These are phyloP conservation scores for Globisporangium polare DNA, from an alignment of 352 stramenopile genomes.

Conservation along the genomic window DNA sequence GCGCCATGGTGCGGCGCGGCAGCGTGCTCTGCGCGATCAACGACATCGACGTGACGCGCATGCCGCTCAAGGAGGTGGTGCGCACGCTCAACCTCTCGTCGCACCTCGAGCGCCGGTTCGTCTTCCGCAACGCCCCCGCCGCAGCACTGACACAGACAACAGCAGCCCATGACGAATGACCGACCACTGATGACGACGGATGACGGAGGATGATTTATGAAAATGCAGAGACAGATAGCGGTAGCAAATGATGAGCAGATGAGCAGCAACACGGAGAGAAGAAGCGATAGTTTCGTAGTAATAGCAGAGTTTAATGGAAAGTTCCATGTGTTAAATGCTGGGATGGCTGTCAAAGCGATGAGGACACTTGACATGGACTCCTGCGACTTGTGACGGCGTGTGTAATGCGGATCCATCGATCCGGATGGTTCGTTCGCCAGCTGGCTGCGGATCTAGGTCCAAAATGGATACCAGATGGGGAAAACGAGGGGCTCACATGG, in stretches of 20 bases:
- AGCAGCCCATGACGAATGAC: neutral
- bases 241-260: neutral
- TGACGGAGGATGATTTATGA: constrained; percentile 3
- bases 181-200: neutral
- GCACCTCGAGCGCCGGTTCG: constrained; percentile 67
- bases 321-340: too few species aligned
- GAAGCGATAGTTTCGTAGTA: constrained; percentile 1
- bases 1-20: constrained; percentile 52
- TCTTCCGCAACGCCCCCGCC: constrained; percentile 42
- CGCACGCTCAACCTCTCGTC: constrained; percentile 69
- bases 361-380: neutral
- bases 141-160: neutral
- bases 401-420: neutral
- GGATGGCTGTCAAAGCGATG: neutral
- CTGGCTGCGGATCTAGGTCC: neutral
- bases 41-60: constrained; percentile 64
- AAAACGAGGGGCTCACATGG: neutral
- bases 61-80: constrained; percentile 66
- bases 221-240: constrained; percentile 2
- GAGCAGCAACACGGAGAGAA: neutral
- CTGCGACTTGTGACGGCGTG: neutral
- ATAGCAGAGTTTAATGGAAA: neutral
- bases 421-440: neutral
- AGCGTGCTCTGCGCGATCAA: constrained; percentile 78
- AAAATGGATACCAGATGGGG: neutral